These are phyloP conservation scores for Suillus variegatus DNA, from an alignment of 768 basidiomycete species.

Conservation along the genomic window DNA sequence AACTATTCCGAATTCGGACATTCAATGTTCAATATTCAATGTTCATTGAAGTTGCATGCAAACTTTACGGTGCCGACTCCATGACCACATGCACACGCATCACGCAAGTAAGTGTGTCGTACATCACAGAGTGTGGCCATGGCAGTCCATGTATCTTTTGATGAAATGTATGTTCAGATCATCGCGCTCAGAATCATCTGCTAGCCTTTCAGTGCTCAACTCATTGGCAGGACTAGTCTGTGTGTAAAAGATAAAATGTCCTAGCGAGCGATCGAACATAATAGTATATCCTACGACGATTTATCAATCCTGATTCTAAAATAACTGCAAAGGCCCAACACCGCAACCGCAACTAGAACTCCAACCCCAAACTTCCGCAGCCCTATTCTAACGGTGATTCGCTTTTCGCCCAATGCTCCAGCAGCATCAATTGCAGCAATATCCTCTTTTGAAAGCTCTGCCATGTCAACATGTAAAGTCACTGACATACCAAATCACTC, in stretches of 20 bases:
- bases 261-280: not conserved
- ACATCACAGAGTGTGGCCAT: too few relatives aligned
- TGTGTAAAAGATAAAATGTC: not conserved
- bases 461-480: not conserved
- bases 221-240: not conserved
- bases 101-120: too few relatives aligned
- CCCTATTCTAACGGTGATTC: conserved; percentile 7
- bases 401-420: conserved; percentile 37
- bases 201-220: not conserved
- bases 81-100: conserved; percentile 17
- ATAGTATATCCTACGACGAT: not conserved
- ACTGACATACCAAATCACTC: not conserved
- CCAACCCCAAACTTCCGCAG: conserved; percentile 5
- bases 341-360: conserved; percentile 11
- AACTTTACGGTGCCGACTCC: too few relatives aligned
- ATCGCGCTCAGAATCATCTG: not conserved
- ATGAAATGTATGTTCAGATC: not conserved
- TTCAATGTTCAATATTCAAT: too few relatives aligned
- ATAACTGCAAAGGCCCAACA: conserved; percentile 14
- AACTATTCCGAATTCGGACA: not conserved
- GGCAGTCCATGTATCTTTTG: not conserved
- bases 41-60: too few relatives aligned
- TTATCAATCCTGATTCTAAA: conserved; percentile 7
- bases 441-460: conserved; percentile 54
- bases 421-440: conserved; percentile 58